Evolutionary conservation across 2,329 filamentous ascomycete genomes (phyloP).

Genomic region (Alternaria consortialis): DNA sequence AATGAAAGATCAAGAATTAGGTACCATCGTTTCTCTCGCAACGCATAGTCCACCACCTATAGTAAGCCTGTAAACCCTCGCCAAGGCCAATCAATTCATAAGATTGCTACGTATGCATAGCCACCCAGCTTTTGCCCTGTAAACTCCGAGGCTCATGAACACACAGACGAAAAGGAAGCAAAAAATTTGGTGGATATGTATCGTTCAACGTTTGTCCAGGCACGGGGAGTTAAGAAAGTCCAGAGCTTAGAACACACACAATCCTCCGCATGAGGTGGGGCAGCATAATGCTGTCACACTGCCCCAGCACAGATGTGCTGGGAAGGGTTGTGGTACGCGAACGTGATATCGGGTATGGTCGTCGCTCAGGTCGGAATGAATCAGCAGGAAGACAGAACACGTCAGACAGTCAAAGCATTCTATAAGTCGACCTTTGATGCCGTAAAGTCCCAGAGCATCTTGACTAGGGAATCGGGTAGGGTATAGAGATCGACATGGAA

Average conservation of each 20-base stretch:
- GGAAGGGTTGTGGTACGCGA: background rate
- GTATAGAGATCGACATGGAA: conserved; percentile 99
- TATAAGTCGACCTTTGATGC: conserved; percentile 47
- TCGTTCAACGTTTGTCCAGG: background rate
- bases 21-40: background rate
- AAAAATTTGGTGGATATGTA: background rate
- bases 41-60: conserved; percentile 9
- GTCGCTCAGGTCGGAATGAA: background rate
- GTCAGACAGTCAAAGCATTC: background rate
- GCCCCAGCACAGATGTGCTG: background rate
- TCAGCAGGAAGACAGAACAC: background rate
- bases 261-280: background rate
- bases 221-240: background rate
- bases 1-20: background rate
- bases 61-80: background rate
- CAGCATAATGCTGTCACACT: background rate
- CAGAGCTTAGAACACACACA: background rate
- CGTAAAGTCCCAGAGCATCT: conserved; percentile 94
- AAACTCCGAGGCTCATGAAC: conserved; percentile 19
- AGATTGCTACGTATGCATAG: conserved; percentile 3
- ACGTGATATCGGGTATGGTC: conserved; percentile 1
- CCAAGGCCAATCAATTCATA: conserved; percentile 1
- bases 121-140: conserved; percentile 7
- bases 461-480: conserved; percentile 87
- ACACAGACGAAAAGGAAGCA: background rate